Percentiles rank a stretch among this genome's conserved stretches.
Conservation (phyloP, 2,329 filamentous ascomycete genomes). For the Onygenales sp. region DNA sequence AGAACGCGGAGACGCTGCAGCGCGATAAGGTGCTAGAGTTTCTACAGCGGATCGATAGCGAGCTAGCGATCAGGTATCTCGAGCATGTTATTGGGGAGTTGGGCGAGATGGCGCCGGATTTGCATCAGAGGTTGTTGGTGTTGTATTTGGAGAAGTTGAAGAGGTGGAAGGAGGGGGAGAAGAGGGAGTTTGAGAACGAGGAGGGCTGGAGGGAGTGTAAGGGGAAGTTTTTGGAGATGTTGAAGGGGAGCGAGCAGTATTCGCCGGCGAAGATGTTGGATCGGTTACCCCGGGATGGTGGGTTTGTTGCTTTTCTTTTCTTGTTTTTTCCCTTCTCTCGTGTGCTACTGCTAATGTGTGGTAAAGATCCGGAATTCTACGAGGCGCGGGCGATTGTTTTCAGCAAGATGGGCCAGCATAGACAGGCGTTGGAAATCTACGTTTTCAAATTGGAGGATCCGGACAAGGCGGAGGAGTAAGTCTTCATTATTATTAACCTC, state of each 20-base stretch:
- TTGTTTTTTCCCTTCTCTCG: no score
- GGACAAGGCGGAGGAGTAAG: conserved; percentile 80
- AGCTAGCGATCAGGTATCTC: conserved; percentile 70
- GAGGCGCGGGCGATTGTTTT: conserved; percentile 85
- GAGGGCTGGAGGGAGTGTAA: conserved; percentile 50
- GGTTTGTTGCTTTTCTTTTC: conserved; percentile 18
- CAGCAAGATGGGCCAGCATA: conserved; percentile 90
- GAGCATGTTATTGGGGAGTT: conserved; percentile 87
- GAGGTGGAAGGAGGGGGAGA: conserved; percentile 26
- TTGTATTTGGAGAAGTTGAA: conserved; percentile 53
- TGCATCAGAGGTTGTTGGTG: conserved; percentile 76
- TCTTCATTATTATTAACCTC: no score
- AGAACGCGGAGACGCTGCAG: conserved; percentile 86
- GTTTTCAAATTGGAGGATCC: conserved; percentile 89
- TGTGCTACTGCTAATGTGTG: no score
- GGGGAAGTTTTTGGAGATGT: conserved; percentile 61
- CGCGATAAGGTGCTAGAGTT: conserved; percentile 67
- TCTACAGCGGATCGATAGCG: conserved; percentile 57
- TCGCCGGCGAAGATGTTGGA: conserved; percentile 68
- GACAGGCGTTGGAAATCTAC: conserved; percentile 92
- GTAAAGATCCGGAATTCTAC: conserved; percentile 68
- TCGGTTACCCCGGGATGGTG: conserved; percentile 70
- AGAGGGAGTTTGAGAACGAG: conserved; percentile 27
- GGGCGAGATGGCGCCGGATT: conserved; percentile 71
- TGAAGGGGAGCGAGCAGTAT: conserved; percentile 70